Conservation (phyloP, 768 basidiomycete genomes). For the Lentinula sp. region DNA sequence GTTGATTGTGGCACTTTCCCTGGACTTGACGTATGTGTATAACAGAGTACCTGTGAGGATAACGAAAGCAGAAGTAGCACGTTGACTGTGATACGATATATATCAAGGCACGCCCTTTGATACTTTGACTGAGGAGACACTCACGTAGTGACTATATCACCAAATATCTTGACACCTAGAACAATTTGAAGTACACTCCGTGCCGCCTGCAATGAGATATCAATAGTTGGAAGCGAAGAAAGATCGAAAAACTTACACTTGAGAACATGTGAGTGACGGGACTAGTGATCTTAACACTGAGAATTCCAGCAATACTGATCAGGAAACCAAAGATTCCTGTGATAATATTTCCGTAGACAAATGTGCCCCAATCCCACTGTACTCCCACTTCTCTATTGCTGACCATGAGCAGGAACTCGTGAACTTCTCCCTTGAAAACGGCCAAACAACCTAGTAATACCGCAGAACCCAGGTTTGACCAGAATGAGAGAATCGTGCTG, state of each 20-base stretch:
- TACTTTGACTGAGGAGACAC: constrained; percentile 13
- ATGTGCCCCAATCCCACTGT: constrained; percentile 22
- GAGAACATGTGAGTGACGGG: constrained; percentile 85
- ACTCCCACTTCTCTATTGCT: constrained; percentile 8
- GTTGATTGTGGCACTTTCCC: constrained; percentile 28
- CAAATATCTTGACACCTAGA: constrained; percentile 61
- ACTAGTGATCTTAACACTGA: constrained; percentile 81
- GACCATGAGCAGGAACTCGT: constrained; percentile 43
- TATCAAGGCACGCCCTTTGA: not conserved
- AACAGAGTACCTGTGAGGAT: constrained; percentile 63
- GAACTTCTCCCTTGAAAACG: constrained; percentile 60
- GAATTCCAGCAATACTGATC: constrained; percentile 71
- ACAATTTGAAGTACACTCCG: constrained; percentile 73
- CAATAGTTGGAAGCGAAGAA: not conserved
- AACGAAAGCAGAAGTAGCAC: constrained; percentile 49
- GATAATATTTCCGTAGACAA: constrained; percentile 21
- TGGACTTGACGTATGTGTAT: constrained; percentile 61
- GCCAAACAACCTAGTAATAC: constrained; percentile 52
- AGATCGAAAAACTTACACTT: constrained; percentile 17
- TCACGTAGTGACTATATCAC: constrained; percentile 60
- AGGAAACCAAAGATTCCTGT: constrained; percentile 73
- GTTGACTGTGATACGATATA: constrained; percentile 33
- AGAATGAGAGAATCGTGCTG: constrained; percentile 70
- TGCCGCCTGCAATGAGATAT: constrained; percentile 44
- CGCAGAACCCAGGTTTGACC: constrained; percentile 65